phyloP scores from a whole-genome alignment of 2,329 filamentous ascomycete species.

The Pseudogymnoascus sp. region DNA sequence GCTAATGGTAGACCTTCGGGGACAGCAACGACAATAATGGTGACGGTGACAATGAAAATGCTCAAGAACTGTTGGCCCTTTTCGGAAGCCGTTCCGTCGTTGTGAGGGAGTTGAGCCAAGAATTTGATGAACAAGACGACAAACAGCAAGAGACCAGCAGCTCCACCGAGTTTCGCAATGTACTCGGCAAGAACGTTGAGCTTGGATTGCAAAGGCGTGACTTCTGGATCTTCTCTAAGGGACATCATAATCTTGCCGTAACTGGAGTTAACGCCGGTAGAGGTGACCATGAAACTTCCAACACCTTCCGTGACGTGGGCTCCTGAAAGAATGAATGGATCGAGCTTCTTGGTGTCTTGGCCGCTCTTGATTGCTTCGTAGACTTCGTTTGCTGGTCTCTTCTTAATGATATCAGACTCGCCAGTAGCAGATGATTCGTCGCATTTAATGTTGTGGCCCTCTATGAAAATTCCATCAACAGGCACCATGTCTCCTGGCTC shows the following conservation, averaged over 20 bases:
- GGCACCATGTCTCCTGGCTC: conserved; percentile 68
- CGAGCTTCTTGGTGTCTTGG: conserved; percentile 55
- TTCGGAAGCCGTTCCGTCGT: conserved; percentile 38
- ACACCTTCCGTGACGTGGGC: conserved; percentile 71
- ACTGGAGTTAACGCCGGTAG: conserved; percentile 65
- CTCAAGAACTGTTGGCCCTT: conserved; percentile 57
- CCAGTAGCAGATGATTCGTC: conserved; percentile 72
- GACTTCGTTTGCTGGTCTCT: conserved; percentile 57
- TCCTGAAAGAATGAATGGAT: conserved; percentile 76
- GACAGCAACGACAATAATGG: conserved; percentile 62
- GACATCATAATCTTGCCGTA: conserved; percentile 76
- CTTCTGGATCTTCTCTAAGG: conserved; percentile 66
- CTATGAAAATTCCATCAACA: conserved; percentile 64
- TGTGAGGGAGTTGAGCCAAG: conserved; percentile 51
- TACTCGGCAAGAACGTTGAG: conserved; percentile 71
- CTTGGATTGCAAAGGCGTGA: conserved; percentile 72
- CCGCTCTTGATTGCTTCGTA: conserved; percentile 52
- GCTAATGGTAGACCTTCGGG: conserved; percentile 60
- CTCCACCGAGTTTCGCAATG: conserved; percentile 68
- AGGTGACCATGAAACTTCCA: conserved; percentile 68
- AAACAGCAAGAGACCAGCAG: conserved; percentile 68
- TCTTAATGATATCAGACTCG: conserved; percentile 67
- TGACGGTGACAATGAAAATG: conserved; percentile 58
- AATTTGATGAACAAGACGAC: conserved; percentile 75
- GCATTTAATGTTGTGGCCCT: conserved; percentile 59